These are phyloP conservation scores for Marasmius sp. DNA, from an alignment of 1,284 basidiomycete genomes.

Conservation along the genomic window DNA sequence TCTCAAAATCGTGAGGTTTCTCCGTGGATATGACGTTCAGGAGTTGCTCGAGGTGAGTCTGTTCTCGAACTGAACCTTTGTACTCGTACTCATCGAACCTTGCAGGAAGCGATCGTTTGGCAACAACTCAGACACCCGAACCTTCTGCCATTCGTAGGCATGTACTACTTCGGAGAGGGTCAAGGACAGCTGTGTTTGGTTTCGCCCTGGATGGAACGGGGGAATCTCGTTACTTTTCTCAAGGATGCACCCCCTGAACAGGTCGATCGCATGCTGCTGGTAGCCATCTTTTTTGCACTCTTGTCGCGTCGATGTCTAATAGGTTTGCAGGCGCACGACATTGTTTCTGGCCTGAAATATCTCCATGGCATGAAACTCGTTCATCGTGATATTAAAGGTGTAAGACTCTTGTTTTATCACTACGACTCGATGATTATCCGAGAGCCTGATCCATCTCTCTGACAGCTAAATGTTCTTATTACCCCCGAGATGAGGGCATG, in stretches of 20 bases:
- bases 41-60: not conserved
- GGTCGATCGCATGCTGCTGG: not conserved
- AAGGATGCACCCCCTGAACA: not conserved
- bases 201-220: not conserved
- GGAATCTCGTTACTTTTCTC: not conserved
- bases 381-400: constrained; percentile 39
- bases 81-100: not conserved
- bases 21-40: not conserved
- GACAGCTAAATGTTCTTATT: not conserved
- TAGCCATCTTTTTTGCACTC: not conserved
- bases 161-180: not conserved
- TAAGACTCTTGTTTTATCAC: constrained; percentile 19
- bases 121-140: not conserved
- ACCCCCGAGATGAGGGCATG: not conserved
- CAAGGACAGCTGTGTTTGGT: not conserved
- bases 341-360: constrained; percentile 33
- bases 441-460: not conserved
- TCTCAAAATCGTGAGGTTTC: not conserved
- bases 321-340: constrained; percentile 21
- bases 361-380: constrained; percentile 32
- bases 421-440: not conserved
- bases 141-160: not conserved
- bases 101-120: not conserved
- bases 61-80: not conserved
- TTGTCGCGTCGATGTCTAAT: not conserved